Base-by-base conservation (phyloP, 441 rosid genomes). In the Pelargonium cotyledonis region DNA sequence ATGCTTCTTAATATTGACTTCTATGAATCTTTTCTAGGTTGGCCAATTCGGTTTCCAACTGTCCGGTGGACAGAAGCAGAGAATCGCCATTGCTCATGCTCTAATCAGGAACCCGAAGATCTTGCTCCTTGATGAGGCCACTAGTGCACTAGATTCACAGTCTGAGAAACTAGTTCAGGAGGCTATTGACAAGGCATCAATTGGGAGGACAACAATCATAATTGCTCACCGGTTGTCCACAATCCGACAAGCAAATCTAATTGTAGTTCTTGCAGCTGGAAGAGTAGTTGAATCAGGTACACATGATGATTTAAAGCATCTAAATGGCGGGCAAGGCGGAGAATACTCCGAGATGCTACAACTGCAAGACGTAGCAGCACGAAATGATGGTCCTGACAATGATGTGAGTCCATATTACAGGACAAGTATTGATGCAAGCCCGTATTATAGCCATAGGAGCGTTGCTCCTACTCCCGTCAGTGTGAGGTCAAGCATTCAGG, bases 51-150 rank as follows among this genome's bases (percentile, higher is more conserved):
- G 91, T 16, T 81, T 85, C 77, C 88, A 88, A 60, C 67, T 88
- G 76, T 88, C 89, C 9, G 91, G 94, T 12, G 89, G 91, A 66
- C 94, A 88, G 69, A 88, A 88, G 83, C 89, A 86, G 80, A 63
- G 94, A 75, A 84, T 88, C 16, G 88, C 91, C 57, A 86, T 86
- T 62, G 89, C 94, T 8, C 80, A 89, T 69, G 91, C 94, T 57
- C 67, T 85, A 15, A 82, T 86, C 63, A 80, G 94, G 69, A 76
- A 86, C 67, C 94, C 91, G 0, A 88, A 81, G 70, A 86, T 88
- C 69, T 69, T 88, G 75, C 77, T 88, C 51, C 88, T 88, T 4
- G 91, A 86, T 69, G 91, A 86, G 74, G 91, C 91, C 69, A 86
- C 94, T 1, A 86, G 91, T 79, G 94, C 88, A 41, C 71, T 86